Percentiles rank a stretch among this genome's conserved stretches.
These are phyloP conservation scores for Lagerstroemia speciosa DNA, from an alignment of 345 rosid genomes.

Conservation along the genomic window DNA sequence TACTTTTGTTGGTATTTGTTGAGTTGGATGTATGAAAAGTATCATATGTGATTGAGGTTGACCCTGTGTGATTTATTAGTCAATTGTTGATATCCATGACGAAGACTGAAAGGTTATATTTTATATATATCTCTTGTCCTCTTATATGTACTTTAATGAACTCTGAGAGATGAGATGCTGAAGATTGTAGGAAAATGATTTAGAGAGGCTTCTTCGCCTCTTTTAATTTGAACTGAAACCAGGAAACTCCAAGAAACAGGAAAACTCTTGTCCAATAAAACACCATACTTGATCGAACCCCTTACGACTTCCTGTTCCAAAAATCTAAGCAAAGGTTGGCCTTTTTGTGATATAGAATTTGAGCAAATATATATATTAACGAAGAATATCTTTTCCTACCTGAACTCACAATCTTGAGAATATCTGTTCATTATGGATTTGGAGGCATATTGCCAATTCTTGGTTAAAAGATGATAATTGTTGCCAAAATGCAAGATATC, in stretches of 20 bases:
- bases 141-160: too few relatives aligned
- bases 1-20: too few relatives aligned
- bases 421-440: neutral
- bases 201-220: neutral
- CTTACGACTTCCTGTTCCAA: neutral
- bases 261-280: neutral
- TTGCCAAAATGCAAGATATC: neutral
- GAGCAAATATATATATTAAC: neutral
- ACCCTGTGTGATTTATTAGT: too few relatives aligned
- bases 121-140: too few relatives aligned
- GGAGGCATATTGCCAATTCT: neutral
- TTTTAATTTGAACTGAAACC: neutral
- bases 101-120: too few relatives aligned
- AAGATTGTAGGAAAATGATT: neutral
- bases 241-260: neutral
- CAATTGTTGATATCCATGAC: too few relatives aligned
- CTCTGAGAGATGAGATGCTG: neutral
- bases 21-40: too few relatives aligned
- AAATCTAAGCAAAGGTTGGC: neutral
- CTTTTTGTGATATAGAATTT: neutral
- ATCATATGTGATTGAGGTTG: too few relatives aligned
- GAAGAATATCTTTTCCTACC: too few relatives aligned
- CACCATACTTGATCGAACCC: neutral
- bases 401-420: too few relatives aligned
- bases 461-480: neutral